Evolutionary conservation across 2,329 filamentous ascomycete species (phyloP), one percentile per base, ranked within the genome.

Genomic region (Claviceps lovelessii): DNA sequence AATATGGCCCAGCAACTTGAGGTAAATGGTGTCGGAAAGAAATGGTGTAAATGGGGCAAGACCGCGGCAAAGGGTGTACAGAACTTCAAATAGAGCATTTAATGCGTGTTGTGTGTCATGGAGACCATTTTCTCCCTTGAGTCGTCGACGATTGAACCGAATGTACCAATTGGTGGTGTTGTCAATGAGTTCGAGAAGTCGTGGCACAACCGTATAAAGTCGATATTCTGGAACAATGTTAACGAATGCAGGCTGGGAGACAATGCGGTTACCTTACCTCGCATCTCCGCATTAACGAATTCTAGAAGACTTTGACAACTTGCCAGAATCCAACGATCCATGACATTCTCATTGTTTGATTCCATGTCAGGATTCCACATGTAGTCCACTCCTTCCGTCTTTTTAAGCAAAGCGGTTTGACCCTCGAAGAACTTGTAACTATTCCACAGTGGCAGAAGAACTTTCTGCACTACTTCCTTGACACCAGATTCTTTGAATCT

Each of bases 111-210:
- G 75, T 11, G 93, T 96, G 67, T 97, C 93, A 15, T 90, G 80
- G 29, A 88, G 71, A 19, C 90, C 89, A 60, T 88, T 83, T 66
- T 94, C 90, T 47, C 90, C 90, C 81, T 95, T 96, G 61, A 95
- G 76, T 54, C 90, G 83, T 69, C 87, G 87, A 54, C 90, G 81
- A 75, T 96, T 96, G 75, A 95, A 94, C 58, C 90, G 81, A 68
- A 96, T 96, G 72, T 96, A 96, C 90, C 90, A 96, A 71, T 97
- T 97, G n/a, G 90, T 96, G 4, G 88, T 90, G 71, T 94, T 90
- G 64, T 96, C 91, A 60, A 96, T 94, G 64, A 95, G 79, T 56
- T 79, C 79, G 19, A 95, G 78, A 57, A 97, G 73, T 59, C 87
- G 80, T 8, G 90, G 90, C 48, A 95, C 90, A 48, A 97, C 91